Base-by-base conservation (phyloP, 202 grass and related monocot genomes). In the Digitaria exilis region DNA sequence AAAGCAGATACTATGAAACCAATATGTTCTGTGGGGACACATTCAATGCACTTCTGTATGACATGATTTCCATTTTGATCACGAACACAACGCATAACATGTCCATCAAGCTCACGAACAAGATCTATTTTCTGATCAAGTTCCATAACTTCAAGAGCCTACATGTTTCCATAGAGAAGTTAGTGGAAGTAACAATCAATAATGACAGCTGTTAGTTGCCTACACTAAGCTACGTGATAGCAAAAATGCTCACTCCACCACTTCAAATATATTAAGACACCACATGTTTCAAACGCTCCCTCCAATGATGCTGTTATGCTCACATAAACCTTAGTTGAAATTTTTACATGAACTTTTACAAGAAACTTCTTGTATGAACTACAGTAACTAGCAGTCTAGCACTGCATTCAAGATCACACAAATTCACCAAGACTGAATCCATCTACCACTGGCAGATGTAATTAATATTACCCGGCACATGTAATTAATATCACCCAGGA, bases 51-150 rank as follows among this genome's bases (percentile, higher is more conserved):
- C 88, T 96, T 99, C 82, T 99, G 96, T 85, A 99, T 94, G 72
- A 99, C 96, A 24, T 99, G 96, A 78, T 99, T 99, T 65, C 96
- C 96, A 60, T 99, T 99, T 73, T 99, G 96, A 84, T 99, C 96
- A 81, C 91, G 87, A 51, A 99, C 96, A 84, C 96, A 99, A 70
- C 92, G 85, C 91, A 99, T 92, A 82, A 96, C 73, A 58, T 94
- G 87, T 45, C 93, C 96, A 86, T 96, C 91, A 82, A 99, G 93
- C 82, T 99, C 96, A 85, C 42, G 83, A 64, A 96, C 96, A 25
- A 99, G 62, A 79, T 86, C 78, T 55, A 84, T 86, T 88, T 99
- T 99, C 86, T 99, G 93, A 64, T 94, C 91, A 87, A 93, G 85
- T 63, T 99, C 93, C 87, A 99, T 92, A 68, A 96, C 93, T 80